Percentiles rank a stretch among this genome's conserved stretches.
Conservation (phyloP, 805 yeast species). For the Zygosaccharomyces rouxii region DNA sequence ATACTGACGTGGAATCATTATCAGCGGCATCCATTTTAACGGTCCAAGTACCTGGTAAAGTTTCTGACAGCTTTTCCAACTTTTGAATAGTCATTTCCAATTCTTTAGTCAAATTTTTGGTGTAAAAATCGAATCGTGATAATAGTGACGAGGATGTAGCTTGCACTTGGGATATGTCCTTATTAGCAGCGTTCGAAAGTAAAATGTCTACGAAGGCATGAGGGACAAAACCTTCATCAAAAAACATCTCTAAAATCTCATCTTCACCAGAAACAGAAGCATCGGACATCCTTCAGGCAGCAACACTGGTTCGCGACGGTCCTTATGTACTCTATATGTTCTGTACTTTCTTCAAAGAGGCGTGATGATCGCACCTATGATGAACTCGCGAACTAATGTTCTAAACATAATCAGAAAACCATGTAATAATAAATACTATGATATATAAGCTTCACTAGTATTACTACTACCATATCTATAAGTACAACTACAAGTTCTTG, state of each 20-base stretch:
- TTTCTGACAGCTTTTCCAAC: slow-evolving; percentile 48
- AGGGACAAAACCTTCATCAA: slow-evolving; percentile 62
- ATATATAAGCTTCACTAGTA: neutral
- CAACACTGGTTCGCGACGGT: neutral
- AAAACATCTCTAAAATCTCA: slow-evolving; percentile 59
- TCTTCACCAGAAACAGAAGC: slow-evolving; percentile 16
- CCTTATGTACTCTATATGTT: too few species aligned
- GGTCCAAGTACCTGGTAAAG: slow-evolving; percentile 41
- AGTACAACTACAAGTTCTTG: neutral
- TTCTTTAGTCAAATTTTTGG: slow-evolving; percentile 53
- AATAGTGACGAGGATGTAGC: slow-evolving; percentile 48
- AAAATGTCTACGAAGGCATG: slow-evolving; percentile 62
- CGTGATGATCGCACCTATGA: too few species aligned
- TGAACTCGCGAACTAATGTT: too few species aligned
- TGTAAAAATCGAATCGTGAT: slow-evolving; percentile 58
- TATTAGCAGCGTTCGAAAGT: slow-evolving; percentile 39
- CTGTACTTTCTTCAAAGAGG: too few species aligned
- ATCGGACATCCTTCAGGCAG: neutral
- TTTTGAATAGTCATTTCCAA: slow-evolving; percentile 47
- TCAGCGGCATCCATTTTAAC: slow-evolving; percentile 8
- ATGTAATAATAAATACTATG: neutral
- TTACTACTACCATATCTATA: neutral
- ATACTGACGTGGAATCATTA: slow-evolving; percentile 20
- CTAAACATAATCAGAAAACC: neutral
- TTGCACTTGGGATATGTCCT: slow-evolving; percentile 40